Evolutionary conservation across 148 eudicot genomes (phyloP), one percentile per base, ranked within the genome.

Genomic region (Silene latifolia): DNA sequence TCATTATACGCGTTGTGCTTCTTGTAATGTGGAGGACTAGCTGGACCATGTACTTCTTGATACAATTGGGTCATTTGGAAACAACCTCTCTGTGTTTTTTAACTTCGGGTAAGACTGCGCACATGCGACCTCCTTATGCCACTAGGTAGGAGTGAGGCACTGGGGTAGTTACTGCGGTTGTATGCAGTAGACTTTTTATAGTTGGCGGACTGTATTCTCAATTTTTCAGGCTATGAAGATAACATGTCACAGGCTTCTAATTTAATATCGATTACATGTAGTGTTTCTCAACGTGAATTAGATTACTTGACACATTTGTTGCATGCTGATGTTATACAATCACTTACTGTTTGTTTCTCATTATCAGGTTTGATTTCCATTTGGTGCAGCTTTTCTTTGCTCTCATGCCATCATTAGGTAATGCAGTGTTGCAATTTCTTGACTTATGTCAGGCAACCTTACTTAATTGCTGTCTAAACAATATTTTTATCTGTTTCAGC

Each of bases 391-490:
- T 94, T 66, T 90, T 94, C 86, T 91, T 91, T 78, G 96, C 80
- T 75, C 88, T 89, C 88, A 27, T 90, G 88, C 96, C 98, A 76
- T 88, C 97, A 62, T 74, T 94, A 73, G 98, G 98, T 94, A 94
- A 69, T 39, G 78, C 51, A 67, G 32, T 25, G 62, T 77, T 56
- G 62, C 71, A 58, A 57, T 39, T 5, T 62, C 27, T 65, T 39
- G 65, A 62, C 48, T 47, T 74, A n/a, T 76, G 39, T 67, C 66
- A 11, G 67, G 66, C 53, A 29, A 27, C 51, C 32, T 66, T 21
- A 24, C 71, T 15, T 57, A 27, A 57, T 44, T 59, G 53, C 48
- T 72, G 68, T 82, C 85, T 86, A 68, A 82, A 71, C 63, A 24
- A 68, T 48, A 56, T 44, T 71, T 19, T 67, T 67, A n/a, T 80